Conservation (phyloP, 208 protist species). For the Trypanosoma congolense region DNA sequence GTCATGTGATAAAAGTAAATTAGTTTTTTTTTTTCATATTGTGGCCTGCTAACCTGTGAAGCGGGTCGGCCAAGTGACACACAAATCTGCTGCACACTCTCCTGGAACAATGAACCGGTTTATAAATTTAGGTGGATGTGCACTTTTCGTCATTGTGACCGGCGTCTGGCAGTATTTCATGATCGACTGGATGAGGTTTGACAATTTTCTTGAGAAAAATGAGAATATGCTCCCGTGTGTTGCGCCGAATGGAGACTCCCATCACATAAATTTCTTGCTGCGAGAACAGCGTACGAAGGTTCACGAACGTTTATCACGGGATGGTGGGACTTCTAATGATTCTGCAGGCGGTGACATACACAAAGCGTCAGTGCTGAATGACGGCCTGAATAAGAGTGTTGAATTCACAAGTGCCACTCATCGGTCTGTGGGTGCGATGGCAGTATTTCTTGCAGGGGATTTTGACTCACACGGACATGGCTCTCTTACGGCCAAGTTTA, state of each 20-base stretch:
- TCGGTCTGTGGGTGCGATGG: not conserved
- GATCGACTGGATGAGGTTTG: constrained; percentile 1
- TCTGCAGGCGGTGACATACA: not conserved
- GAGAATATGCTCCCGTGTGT: not conserved
- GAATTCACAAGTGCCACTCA: not conserved
- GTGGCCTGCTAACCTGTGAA: no score
- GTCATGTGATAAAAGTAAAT: no score
- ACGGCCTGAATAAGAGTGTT: no score
- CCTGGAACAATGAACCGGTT: no score
- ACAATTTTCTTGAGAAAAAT: constrained; percentile 5
- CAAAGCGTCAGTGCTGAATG: no score
- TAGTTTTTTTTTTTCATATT: no score
- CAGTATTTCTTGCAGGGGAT: no score
- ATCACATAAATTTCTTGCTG: not conserved
- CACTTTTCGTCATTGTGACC: not conserved
- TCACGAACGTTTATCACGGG: not conserved
- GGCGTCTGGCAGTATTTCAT: not conserved
- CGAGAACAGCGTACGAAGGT: not conserved
- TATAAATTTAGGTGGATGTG: no score
- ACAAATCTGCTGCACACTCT: no score
- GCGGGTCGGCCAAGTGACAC: no score
- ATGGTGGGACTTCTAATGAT: not conserved
- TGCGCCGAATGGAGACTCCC: constrained; percentile 8
- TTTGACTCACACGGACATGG: constrained; percentile 9
- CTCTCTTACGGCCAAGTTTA: constrained; percentile 14